These are phyloP conservation scores for Lecanicillium sp. DNA, from an alignment of 2,329 filamentous ascomycete species.

Conservation along the genomic window DNA sequence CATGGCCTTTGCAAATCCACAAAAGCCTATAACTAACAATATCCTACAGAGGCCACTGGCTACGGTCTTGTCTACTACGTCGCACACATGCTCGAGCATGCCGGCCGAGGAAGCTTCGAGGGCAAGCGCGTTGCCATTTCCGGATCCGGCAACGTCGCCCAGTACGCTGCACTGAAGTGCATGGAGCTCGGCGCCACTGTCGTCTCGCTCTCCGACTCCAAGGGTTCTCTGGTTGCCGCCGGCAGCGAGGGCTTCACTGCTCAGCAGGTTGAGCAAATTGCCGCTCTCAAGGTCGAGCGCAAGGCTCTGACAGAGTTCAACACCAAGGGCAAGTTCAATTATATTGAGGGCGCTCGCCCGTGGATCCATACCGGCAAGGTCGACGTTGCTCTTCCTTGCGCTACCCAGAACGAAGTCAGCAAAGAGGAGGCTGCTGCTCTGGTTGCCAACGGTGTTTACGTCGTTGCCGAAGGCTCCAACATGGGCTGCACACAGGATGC, in stretches of 20 bases:
- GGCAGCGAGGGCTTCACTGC: slow-evolving; percentile 65
- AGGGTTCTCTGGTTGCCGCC: slow-evolving; percentile 71
- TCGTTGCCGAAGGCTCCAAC: slow-evolving; percentile 95
- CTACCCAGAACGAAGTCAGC: slow-evolving; percentile 96
- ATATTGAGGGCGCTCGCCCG: slow-evolving; percentile 78
- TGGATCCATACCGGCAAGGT: slow-evolving; percentile 87
- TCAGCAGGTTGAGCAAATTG: slow-evolving; percentile 72
- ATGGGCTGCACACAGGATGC: slow-evolving; percentile 98
- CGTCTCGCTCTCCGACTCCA: slow-evolving; percentile 87
- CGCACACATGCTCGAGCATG: slow-evolving; percentile 88
- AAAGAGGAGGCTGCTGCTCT: slow-evolving; percentile 82
- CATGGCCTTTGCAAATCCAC: neutral
- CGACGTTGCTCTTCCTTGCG: slow-evolving; percentile 85
- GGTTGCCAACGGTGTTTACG: slow-evolving; percentile 66
- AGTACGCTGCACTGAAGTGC: slow-evolving; percentile 92
- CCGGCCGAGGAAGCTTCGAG: slow-evolving; percentile 74
- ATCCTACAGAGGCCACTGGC: slow-evolving; percentile 70
- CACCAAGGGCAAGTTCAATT: slow-evolving; percentile 64
- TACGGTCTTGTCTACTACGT: slow-evolving; percentile 97
- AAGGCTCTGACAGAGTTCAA: slow-evolving; percentile 70
- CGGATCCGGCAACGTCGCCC: slow-evolving; percentile 94
- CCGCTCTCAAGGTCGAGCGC: slow-evolving; percentile 77
- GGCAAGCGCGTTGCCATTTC: slow-evolving; percentile 95
- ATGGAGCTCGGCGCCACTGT: slow-evolving; percentile 93
- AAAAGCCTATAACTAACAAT: slow-evolving; percentile 6